These are phyloP conservation scores for Excoecaria agallocha DNA, from an alignment of 345 rosid species.

Conservation along the genomic window DNA sequence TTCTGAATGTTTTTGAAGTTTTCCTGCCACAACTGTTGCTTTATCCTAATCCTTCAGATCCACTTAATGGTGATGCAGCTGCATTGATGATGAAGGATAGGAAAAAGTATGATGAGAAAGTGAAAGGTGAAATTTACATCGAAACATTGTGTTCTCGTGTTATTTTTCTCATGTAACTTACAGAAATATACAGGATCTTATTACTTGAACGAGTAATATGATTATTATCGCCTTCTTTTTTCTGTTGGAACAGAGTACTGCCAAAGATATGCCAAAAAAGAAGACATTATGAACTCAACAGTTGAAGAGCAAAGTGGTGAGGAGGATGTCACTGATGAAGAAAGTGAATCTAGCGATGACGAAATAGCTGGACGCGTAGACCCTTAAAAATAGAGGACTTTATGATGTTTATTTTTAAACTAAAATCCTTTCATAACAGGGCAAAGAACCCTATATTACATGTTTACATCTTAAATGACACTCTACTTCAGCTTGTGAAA, in stretches of 20 bases:
- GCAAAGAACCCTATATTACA: constrained; percentile 13
- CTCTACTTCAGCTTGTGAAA: constrained; percentile 25
- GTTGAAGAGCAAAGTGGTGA: constrained; percentile 40
- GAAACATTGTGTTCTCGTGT: background rate
- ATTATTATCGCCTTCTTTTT: background rate
- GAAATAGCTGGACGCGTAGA: constrained; percentile 64
- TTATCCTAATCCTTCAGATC: constrained; percentile 72
- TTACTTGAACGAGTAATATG: too few species aligned
- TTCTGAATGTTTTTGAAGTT: constrained; percentile 64
- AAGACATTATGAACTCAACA: constrained; percentile 33
- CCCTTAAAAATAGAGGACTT: constrained; percentile 27
- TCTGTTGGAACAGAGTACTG: constrained; percentile 47
- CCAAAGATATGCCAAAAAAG: constrained; percentile 58
- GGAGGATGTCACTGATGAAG: constrained; percentile 54
- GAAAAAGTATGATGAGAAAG: constrained; percentile 62
- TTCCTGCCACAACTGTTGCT: constrained; percentile 70
- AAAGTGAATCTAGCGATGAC: constrained; percentile 45
- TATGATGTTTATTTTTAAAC: background rate
- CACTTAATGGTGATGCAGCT: constrained; percentile 69
- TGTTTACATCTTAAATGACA: constrained; percentile 5
- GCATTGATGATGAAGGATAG: constrained; percentile 68
- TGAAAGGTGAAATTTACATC: constrained; percentile 45
- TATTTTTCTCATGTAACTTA: background rate
- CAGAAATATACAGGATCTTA: background rate
- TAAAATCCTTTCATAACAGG: background rate